A percentile compares a stretch with the other conserved stretches of the same genome.
Conservation (phyloP, 352 stramenopile genomes). For the Pythium oligandrum region DNA sequence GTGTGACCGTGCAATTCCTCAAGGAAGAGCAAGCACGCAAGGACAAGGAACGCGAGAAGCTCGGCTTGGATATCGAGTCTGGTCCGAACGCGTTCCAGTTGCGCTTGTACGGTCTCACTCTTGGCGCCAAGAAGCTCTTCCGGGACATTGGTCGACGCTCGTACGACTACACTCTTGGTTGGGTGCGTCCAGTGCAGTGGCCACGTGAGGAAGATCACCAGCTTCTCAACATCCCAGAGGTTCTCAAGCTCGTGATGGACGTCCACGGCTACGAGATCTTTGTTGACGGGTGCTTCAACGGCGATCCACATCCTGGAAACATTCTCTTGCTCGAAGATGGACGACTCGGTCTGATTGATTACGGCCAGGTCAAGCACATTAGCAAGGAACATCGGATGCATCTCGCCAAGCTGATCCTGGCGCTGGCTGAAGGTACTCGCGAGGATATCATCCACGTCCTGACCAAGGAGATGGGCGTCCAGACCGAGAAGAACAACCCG, state of each 20-base stretch:
- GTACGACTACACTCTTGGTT: constrained; percentile 88
- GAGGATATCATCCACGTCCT: constrained; percentile 76
- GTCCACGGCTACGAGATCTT: constrained; percentile 93
- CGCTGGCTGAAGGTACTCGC: constrained; percentile 60
- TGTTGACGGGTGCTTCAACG: constrained; percentile 90
- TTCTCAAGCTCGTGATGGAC: constrained; percentile 84
- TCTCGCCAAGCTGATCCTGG: constrained; percentile 81
- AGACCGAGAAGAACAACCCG: constrained; percentile 67
- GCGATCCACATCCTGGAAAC: constrained; percentile 89
- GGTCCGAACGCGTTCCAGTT: constrained; percentile 59
- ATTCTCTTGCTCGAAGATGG: constrained; percentile 89
- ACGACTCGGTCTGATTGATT: constrained; percentile 89
- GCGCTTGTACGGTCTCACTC: constrained; percentile 40
- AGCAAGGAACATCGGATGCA: constrained; percentile 55
- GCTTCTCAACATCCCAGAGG: constrained; percentile 76
- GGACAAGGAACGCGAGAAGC: constrained; percentile 54
- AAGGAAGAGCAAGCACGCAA: constrained; percentile 68
- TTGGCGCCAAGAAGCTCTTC: constrained; percentile 35
- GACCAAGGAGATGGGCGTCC: constrained; percentile 73
- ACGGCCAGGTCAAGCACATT: constrained; percentile 89
- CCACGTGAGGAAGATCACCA: constrained; percentile 33
- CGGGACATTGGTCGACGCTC: constrained; percentile 32
- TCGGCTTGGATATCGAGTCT: constrained; percentile 68
- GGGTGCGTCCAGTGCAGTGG: constrained; percentile 52
- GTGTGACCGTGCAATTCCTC: constrained; percentile 84